phyloP scores from a whole-genome alignment of 805 yeast genomes.

The Pichia nakasei region DNA sequence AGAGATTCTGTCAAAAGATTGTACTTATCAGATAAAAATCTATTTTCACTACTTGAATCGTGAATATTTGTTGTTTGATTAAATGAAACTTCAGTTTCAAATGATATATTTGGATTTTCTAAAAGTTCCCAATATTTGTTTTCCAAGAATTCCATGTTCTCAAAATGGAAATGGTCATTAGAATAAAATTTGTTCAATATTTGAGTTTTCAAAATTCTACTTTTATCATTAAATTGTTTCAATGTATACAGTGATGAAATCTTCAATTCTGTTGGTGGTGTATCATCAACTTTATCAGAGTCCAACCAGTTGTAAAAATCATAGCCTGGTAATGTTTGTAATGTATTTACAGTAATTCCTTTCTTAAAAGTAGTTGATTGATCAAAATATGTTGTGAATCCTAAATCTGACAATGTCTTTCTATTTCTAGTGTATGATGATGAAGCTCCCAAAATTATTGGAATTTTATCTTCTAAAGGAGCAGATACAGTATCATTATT shows the following conservation, averaged over 20 bases:
- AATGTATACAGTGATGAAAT: conserved; percentile 45
- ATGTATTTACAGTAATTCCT: conserved; percentile 28
- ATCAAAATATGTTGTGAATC: conserved; percentile 43
- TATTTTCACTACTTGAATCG: conserved; percentile 30
- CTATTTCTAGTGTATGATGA: conserved; percentile 38
- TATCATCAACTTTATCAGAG: conserved; percentile 27
- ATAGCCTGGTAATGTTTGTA: conserved; percentile 30
- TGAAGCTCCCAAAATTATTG: conserved; percentile 39
- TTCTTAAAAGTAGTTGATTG: conserved; percentile 36
- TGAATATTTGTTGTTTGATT: conserved; percentile 28
- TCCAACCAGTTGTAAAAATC: conserved; percentile 40
- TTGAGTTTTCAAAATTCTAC: conserved; percentile 32
- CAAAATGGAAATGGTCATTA: conserved; percentile 7
- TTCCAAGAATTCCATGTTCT: conserved; percentile 27
- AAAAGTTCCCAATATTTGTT: conserved; percentile 35
- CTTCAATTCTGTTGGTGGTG: conserved; percentile 29
- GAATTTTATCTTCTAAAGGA: conserved; percentile 12
- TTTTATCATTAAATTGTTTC: conserved; percentile 51
- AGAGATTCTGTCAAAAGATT: conserved; percentile 6
- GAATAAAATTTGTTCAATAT: conserved; percentile 14
- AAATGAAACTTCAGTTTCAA: conserved; percentile 31
- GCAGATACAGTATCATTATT: background rate
- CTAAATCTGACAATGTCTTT: conserved; percentile 39
- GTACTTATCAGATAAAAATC: conserved; percentile 11
- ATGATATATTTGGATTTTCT: conserved; percentile 19